Base-by-base conservation (phyloP, 2,329 filamentous ascomycete genomes). In the Neopestalotiopsis sp. region DNA sequence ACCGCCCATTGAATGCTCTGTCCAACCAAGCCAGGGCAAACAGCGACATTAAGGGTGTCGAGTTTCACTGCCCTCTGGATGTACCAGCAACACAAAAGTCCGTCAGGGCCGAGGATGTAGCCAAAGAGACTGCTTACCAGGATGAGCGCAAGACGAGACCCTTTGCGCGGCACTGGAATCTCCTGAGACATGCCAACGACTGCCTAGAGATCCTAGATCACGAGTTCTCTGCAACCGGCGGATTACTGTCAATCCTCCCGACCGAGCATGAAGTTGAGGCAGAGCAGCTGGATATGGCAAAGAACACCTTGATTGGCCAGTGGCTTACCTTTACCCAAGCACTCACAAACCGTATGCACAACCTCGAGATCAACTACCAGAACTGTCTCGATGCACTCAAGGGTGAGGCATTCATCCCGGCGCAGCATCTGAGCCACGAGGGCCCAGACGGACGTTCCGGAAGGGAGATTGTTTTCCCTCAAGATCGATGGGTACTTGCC, bases 141-240 rank as follows among this genome's bases (percentile, higher is more conserved):
- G 38, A 70, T 63, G 69, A 73, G 38, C 67, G 70, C 61, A 63
- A 70, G 53, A 73, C 68, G 10, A 76, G 73, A 53, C 85, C 83
- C 3, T 87, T 83, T 68, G 80, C 81, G 63, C 82, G 79, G 66
- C 86, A 88, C 71, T 79, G 84, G 70, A 81, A 81, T 40, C 81
- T 90, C 17, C 78, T 88, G 34, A 81, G 83, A 79, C 88, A 90
- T 74, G 87, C 88, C 69, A 90, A 90, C 74, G 82, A 86, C 69
- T 86, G 88, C 65, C 84, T 90, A 5, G 88, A 90, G 78, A 81
- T 86, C 2, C 82, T 90, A 6, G 88, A 90, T 71, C 87, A 90
- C 74, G 88, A 90, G 75, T 88, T 85, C 73, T 82, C 83, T 58
- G 80, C 83, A 32, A 85, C 86, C 45, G 88, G 88, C 17, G 88